A percentile compares a stretch with the other conserved stretches of the same genome.
These are phyloP conservation scores for Globisporangium mamillatum DNA, from an alignment of 352 stramenopile genomes.

Conservation along the genomic window DNA sequence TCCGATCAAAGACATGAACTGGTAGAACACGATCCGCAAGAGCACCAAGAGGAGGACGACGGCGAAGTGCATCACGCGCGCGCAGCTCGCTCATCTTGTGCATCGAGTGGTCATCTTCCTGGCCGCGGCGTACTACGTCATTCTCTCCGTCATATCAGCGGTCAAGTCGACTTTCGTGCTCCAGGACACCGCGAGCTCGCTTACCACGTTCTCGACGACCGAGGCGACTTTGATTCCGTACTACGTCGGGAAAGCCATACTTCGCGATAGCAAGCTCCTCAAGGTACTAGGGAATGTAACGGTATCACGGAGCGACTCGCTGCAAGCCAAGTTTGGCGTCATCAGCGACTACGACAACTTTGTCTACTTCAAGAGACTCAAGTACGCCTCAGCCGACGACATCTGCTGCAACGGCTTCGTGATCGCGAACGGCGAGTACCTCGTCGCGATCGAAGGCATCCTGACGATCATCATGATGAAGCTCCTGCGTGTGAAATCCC, in stretches of 20 bases:
- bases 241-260: conserved; percentile 21
- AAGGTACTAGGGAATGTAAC: conserved; percentile 27
- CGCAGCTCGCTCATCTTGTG: not conserved
- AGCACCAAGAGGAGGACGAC: no score
- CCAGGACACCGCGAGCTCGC: not conserved
- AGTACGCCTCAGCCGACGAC: not conserved
- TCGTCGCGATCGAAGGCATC: not conserved
- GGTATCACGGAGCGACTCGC: conserved; percentile 20
- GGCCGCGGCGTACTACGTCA: conserved; percentile 4
- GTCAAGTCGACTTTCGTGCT: not conserved
- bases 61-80: not conserved
- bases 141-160: not conserved
- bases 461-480: not conserved
- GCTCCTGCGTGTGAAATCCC: no score
- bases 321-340: conserved; percentile 15
- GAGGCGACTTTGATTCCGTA: conserved; percentile 21
- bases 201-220: not conserved
- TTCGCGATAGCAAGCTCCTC: conserved; percentile 34
- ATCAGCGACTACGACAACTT: not conserved
- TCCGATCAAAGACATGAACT: no score
- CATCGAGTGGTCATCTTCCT: not conserved
- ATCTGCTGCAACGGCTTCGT: not conserved
- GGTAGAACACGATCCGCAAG: no score
- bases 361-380: not conserved
- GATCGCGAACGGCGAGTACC: not conserved